Evolutionary conservation across 768 basidiomycete species (phyloP).

Genomic region (Candolleomyces eurysporus): DNA sequence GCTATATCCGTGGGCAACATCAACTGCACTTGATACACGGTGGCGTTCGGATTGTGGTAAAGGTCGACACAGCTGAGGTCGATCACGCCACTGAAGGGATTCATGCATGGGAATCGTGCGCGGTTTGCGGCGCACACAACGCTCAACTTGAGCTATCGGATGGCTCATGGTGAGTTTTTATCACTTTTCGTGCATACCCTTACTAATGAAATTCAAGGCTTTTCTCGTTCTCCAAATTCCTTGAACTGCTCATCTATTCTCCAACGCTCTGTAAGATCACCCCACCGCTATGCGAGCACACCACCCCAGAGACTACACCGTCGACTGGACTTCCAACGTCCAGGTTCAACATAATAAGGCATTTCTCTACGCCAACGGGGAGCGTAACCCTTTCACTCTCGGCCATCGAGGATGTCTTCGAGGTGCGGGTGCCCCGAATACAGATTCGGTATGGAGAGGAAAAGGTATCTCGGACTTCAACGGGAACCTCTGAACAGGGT

Average conservation of each 20-base stretch:
- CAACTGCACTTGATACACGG: constrained; percentile 43
- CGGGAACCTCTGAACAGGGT: neutral
- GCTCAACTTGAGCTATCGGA: constrained; percentile 36
- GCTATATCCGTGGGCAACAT: constrained; percentile 38
- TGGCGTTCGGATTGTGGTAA: constrained; percentile 28
- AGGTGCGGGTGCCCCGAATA: constrained; percentile 57
- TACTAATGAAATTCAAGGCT: constrained; percentile 32
- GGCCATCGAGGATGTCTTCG: constrained; percentile 53
- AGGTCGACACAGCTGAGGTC: constrained; percentile 15
- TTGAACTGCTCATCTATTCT: constrained; percentile 54
- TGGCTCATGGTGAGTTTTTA: constrained; percentile 49
- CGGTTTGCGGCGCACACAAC: constrained; percentile 40
- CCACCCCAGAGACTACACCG: constrained; percentile 24
- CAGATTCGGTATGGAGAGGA: constrained; percentile 44
- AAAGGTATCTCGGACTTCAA: constrained; percentile 12
- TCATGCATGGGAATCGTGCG: constrained; percentile 50
- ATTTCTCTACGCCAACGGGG: constrained; percentile 28
- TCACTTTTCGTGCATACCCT: neutral
- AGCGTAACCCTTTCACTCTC: constrained; percentile 46
- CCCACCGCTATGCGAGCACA: constrained; percentile 49
- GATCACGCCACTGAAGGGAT: constrained; percentile 23
- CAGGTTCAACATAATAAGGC: constrained; percentile 40
- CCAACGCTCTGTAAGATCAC: constrained; percentile 30
- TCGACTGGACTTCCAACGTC: constrained; percentile 14
- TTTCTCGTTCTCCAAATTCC: constrained; percentile 55